Evolutionary conservation across 768 basidiomycete genomes (phyloP).

Genomic region (Russula ochroleuca): DNA sequence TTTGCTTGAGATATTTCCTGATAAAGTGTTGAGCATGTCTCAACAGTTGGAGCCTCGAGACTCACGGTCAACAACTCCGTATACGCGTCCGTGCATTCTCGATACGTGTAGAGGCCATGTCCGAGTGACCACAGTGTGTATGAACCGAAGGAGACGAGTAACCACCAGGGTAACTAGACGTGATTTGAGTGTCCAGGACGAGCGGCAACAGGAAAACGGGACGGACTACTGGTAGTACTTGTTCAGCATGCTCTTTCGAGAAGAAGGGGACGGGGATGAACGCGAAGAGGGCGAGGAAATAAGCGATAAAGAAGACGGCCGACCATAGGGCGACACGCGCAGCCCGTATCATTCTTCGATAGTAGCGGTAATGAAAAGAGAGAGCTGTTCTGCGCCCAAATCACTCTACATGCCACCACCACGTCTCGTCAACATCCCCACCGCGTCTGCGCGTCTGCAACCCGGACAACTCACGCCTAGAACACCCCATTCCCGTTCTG

Average conservation of each 20-base stretch:
- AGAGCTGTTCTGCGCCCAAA: background rate
- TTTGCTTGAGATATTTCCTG: slow-evolving; percentile 29
- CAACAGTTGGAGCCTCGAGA: slow-evolving; percentile 14
- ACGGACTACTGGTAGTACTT: slow-evolving; percentile 60
- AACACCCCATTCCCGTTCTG: slow-evolving; percentile 59
- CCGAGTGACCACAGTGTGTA: slow-evolving; percentile 77
- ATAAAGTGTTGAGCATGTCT: background rate
- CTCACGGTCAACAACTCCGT: slow-evolving; percentile 59
- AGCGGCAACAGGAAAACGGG: background rate
- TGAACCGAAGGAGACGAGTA: slow-evolving; percentile 73
- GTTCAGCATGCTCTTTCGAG: slow-evolving; percentile 41
- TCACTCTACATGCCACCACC: slow-evolving; percentile 24
- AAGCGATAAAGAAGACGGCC: slow-evolving; percentile 44
- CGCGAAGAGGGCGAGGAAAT: slow-evolving; percentile 55
- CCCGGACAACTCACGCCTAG: slow-evolving; percentile 44
- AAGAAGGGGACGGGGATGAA: slow-evolving; percentile 53
- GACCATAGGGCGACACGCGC: slow-evolving; percentile 48
- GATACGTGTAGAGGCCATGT: slow-evolving; percentile 65
- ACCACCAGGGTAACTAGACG: slow-evolving; percentile 75
- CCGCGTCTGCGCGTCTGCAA: slow-evolving; percentile 8
- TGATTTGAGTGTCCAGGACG: background rate
- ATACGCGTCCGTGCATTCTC: slow-evolving; percentile 79
- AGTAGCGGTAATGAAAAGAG: slow-evolving; percentile 7
- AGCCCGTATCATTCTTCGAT: slow-evolving; percentile 53
- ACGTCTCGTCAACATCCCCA: slow-evolving; percentile 15